Conservation (phyloP, 2,329 filamentous ascomycete species). For the Monosporascus ibericus region DNA sequence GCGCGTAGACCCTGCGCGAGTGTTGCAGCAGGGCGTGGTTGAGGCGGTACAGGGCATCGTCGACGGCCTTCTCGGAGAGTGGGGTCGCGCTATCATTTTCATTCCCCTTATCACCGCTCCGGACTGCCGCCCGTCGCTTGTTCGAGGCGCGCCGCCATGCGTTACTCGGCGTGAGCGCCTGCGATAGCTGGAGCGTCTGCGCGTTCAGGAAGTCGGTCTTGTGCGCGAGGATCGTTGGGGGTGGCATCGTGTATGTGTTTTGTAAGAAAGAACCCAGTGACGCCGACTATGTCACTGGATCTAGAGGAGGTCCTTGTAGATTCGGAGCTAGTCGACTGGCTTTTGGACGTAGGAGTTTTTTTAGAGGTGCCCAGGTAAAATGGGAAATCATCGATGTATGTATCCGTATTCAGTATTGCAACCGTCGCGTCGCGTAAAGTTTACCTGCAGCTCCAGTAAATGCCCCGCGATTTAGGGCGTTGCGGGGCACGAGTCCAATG, state of each 20-base stretch:
- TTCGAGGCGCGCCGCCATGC: conserved; percentile 47
- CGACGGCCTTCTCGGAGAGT: conserved; percentile 43
- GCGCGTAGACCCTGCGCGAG: conserved; percentile 57
- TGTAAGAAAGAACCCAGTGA: too few species aligned
- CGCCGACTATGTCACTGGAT: too few species aligned
- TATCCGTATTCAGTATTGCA: too few species aligned
- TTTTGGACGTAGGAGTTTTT: too few species aligned
- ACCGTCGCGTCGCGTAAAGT: too few species aligned
- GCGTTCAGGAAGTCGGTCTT: conserved; percentile 59
- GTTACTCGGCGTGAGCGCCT: conserved; percentile 49
- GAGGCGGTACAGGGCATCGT: conserved; percentile 51
- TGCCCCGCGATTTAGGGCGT: too few species aligned
- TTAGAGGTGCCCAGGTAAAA: too few species aligned
- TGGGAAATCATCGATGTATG: too few species aligned
- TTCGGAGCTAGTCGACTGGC: too few species aligned
- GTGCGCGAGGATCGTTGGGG: conserved; percentile 53
- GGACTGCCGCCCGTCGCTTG: conserved; percentile 12
- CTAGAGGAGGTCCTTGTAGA: too few species aligned
- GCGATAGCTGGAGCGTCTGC: conserved; percentile 58
- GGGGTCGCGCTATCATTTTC: conserved; percentile 27
- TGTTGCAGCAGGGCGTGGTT: conserved; percentile 61
- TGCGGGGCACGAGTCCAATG: too few species aligned
- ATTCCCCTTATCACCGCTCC: conserved; percentile 19
- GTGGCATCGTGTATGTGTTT: conserved; percentile 16
- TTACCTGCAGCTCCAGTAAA: too few species aligned